These are phyloP conservation scores for Purshia tridentata DNA, from an alignment of 306 rosid genomes.

Conservation along the genomic window DNA sequence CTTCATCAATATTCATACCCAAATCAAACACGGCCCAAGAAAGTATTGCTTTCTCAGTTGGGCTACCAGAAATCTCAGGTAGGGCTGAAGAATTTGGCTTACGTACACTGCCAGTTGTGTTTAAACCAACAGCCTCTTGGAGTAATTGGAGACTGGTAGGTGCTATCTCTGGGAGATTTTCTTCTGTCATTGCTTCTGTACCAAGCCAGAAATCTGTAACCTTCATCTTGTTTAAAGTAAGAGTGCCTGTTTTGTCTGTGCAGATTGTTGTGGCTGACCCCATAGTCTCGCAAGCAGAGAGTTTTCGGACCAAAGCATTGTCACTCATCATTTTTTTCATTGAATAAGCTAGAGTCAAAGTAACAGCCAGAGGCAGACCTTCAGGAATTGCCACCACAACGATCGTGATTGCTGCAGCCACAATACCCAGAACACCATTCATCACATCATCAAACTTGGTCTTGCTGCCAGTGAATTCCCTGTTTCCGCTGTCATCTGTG, in stretches of 20 bases:
- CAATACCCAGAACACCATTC: conserved; percentile 9
- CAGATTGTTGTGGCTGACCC: too few species aligned
- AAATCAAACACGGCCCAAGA: conserved; percentile 13
- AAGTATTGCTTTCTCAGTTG: conserved; percentile 23
- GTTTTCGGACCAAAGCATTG: conserved; percentile 19
- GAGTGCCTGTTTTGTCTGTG: conserved; percentile 20
- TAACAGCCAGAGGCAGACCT: conserved; percentile 26
- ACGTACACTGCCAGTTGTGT: conserved; percentile 13
- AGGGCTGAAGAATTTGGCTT: neutral
- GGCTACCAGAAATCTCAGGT: conserved; percentile 25
- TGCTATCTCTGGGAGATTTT: neutral
- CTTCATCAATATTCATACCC: conserved; percentile 18
- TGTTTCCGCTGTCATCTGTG: conserved; percentile 4
- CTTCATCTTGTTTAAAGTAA: conserved; percentile 22
- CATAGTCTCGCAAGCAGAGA: too few species aligned
- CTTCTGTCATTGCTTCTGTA: neutral
- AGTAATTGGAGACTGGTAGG: neutral
- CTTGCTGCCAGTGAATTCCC: conserved; percentile 8
- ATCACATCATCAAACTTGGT: conserved; percentile 2
- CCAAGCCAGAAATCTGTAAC: conserved; percentile 18
- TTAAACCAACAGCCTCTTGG: conserved; percentile 7
- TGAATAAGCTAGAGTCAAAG: neutral
- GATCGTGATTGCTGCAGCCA: conserved; percentile 21
- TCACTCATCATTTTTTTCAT: conserved; percentile 20
- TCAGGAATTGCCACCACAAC: conserved; percentile 29